Base-by-base conservation (phyloP, 805 yeast genomes). In the Ogataea haglerorum region DNA sequence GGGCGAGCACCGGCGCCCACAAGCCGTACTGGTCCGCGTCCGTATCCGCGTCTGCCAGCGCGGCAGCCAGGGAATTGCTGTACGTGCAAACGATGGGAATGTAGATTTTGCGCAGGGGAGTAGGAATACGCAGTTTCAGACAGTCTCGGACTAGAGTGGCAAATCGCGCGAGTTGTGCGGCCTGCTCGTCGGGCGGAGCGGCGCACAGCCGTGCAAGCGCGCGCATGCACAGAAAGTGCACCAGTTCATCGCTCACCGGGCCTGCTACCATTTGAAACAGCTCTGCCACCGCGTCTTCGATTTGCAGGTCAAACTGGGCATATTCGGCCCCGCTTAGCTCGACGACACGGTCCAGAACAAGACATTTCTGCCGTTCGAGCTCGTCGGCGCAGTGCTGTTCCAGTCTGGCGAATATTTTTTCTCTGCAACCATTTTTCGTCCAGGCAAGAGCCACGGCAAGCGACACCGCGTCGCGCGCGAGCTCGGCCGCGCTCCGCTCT, bases 391-490 rank as follows among this genome's bases (percentile, higher is more conserved):
- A 23, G 21, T 32, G 33, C 4, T 28, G 19, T 9, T 10, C 17
- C 10, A 38, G 17, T 10, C 9, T 26, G 14, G 13, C 15, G 6
- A 19, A 16, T 10, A 38, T 28, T 10, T 27, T 17, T 6, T 38
- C 15, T 22, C 17, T 22, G 34, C 34, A 27, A 14, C 42, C 42
- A 5, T 33, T 17, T 9, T 38, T 34, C 4, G 56, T 51, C 57
- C 56, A 54, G 1, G 61, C 42, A 15, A 76, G 48, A 0, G 82
- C 69, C 1, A 78, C 58, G 0, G 68, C 49, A 15, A 57, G 26
- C 0, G 64, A 41, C n/a, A 58, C 15, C 2, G 64, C 52, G 30
- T 61, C 64, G 10, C 34, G 38, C 1, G 58, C 49, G 13, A 55
- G 18, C 10, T 38, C 24, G 2, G 34, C 30, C 3, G 30, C 19